Base-by-base conservation (phyloP, 202 grass and related monocot species). In the Zoysia matrella region DNA sequence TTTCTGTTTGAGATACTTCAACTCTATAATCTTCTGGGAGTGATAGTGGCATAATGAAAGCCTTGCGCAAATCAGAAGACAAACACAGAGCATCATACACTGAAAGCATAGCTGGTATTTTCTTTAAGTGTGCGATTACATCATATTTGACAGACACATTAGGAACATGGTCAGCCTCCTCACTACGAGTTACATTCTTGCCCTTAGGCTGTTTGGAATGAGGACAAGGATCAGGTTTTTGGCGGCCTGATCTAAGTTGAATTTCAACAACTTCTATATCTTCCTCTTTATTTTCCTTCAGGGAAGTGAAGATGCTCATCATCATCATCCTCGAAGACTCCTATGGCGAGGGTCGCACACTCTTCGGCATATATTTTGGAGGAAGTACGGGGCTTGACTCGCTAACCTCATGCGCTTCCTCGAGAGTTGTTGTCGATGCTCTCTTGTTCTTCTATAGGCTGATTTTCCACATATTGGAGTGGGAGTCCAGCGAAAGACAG, bases 21-120 rank as follows among this genome's bases (percentile, higher is more conserved):
- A 62, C 72, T 2, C 52, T n/a, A 13, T 83, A 83, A 83, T 76
- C 63, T 1, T 76, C 44, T 2, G 13, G 65, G 0, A 77, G 77
- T 0, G 81, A 44, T 0, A 77, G 11, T 18, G 46, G 2, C 0
- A 15, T 70, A 8, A 84, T 42, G 9, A 84, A 52, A 11, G 65
- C 72, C 0, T 81, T 81, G 0, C 56, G 39, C 52, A 80, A 18
- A 58, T 79, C n/a, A 48, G 11, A 39, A 2, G 65, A 80, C 30
- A 80, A 14, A 82, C 68, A 63, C 12, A 72, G 2, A 22, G 46
- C 55, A 72, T 80, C 66, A 60, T 71, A 71, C 53, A 71, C 11
- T 0, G 7, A 80, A 70, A 80, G 53, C 53, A 80, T 81, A 3
- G 56, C 68, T 52, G 30, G 68, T 22, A 81, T 81, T 64, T 72